Base-by-base conservation (phyloP, 495 filamentous ascomycete genomes). In the Trypethelium eluteriae region DNA sequence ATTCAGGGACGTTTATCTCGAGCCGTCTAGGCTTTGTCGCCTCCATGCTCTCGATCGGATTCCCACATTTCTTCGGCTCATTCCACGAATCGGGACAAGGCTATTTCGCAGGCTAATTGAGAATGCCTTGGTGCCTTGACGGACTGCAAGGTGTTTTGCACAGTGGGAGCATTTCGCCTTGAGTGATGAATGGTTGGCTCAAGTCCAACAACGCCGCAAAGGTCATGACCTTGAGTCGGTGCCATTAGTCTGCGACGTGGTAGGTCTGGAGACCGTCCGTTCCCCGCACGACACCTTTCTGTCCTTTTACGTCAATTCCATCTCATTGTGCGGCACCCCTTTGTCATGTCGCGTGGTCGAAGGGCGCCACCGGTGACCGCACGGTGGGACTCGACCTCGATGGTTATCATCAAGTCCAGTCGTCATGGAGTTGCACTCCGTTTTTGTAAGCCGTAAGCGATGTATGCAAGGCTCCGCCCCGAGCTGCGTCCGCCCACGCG, bases 1-100 rank as follows among this genome's bases (percentile, higher is more conserved):
- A 18, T n/a, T 53, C 49, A 53, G 32, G 53, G 53, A 53, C 49
- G 49, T 53, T 53, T 53, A 53, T 53, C 49, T 53, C 12, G 25
- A 53, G 49, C 5, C 10, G 49, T 18, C 16, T 18, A 53, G 5
- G 14, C 49, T 18, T 18, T 5, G 10, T 5, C 49, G 49, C 49
- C 49, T 18, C 9, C 12, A 53, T 53, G 12, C 14, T 5, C 16
- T 53, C 49, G 49, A 11, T 53, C 25, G 16, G 10, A 16, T 53
- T 18, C 49, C 14, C 49, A 18, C 41, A 44, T 44, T 14, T 44
- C 41, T 7, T 44, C 41, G 41, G 41, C 41, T 44, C 41, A 44
- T 44, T 44, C 41, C 41, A 44, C 41, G 14, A 44, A 44, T 44
- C 41, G 41, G 41, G 14, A 44, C 41, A 7, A 44, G 41, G 41